A percentile compares a stretch with the other conserved stretches of the same genome.
These are phyloP conservation scores for Escovopsis sp. DNA, from an alignment of 2,329 filamentous ascomycete genomes.

Conservation along the genomic window DNA sequence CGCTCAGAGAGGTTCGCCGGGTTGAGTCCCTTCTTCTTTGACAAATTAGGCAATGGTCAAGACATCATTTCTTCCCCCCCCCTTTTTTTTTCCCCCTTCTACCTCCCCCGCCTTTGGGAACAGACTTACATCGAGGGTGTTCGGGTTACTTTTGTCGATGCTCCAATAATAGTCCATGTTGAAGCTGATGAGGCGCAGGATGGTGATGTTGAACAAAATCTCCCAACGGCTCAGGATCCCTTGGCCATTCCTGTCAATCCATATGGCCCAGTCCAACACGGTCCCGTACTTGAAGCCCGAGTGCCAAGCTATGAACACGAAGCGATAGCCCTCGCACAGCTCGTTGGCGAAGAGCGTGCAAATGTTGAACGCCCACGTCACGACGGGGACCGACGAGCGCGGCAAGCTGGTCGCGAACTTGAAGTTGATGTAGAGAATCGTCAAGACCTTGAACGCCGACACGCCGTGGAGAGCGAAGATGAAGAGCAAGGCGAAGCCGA, in stretches of 20 bases:
- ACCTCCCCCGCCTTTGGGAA: background rate
- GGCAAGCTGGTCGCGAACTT: conserved; percentile 60
- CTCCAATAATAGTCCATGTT: conserved; percentile 97
- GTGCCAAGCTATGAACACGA: conserved; percentile 44
- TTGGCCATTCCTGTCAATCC: conserved; percentile 61
- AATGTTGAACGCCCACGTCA: conserved; percentile 86
- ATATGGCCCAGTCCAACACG: conserved; percentile 47
- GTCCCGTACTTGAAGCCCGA: conserved; percentile 28
- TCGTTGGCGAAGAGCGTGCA: conserved; percentile 81
- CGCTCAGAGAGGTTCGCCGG: conserved; percentile 73
- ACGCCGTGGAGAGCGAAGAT: conserved; percentile 69
- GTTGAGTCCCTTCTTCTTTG: conserved; percentile 96
- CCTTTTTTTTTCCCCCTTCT: no score
- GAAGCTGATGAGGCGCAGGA: conserved; percentile 86
- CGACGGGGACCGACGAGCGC: conserved; percentile 51
- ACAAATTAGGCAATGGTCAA: conserved; percentile 40
- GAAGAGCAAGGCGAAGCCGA: conserved; percentile 66
- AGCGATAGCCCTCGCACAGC: conserved; percentile 60
- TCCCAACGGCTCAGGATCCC: conserved; percentile 89
- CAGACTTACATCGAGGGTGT: conserved; percentile 62
- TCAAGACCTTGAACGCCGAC: conserved; percentile 67
- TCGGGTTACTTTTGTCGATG: conserved; percentile 45
- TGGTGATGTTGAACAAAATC: conserved; percentile 92
- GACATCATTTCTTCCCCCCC: no score
- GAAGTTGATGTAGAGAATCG: conserved; percentile 73